phyloP scores from a whole-genome alignment of 805 yeast species.

The Lipomyces starkeyi region DNA sequence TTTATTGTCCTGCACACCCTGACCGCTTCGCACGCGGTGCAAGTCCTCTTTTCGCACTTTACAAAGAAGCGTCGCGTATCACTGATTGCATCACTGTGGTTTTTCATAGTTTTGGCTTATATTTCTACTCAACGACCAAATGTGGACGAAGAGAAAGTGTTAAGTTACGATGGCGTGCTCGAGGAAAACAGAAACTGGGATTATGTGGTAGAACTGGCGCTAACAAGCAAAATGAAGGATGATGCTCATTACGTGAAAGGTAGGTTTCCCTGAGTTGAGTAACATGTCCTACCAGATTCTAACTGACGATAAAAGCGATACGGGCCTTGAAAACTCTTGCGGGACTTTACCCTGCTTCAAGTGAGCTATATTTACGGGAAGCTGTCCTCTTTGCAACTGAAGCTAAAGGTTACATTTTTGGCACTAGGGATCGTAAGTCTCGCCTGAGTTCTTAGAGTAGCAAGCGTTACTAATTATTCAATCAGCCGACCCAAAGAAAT shows the following conservation, averaged over 20 bases:
- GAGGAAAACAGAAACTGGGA: slow-evolving; percentile 32
- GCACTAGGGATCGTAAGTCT: slow-evolving; percentile 3
- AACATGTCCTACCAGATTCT: not conserved
- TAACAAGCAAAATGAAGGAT: slow-evolving; percentile 18
- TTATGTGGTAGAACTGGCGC: slow-evolving; percentile 28
- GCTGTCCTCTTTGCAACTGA: slow-evolving; percentile 26
- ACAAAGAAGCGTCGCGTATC: slow-evolving; percentile 15
- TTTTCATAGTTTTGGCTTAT: slow-evolving; percentile 31
- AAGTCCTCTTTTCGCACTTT: slow-evolving; percentile 24
- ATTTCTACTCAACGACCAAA: slow-evolving; percentile 24
- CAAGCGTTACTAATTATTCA: not conserved
- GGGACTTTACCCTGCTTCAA: slow-evolving; percentile 7
- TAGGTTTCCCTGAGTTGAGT: not conserved
- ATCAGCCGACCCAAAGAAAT: slow-evolving; percentile 1
- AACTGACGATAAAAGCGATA: slow-evolving; percentile 16
- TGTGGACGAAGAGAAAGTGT: slow-evolving; percentile 12
- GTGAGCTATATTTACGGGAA: slow-evolving; percentile 16
- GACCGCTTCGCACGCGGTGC: slow-evolving; percentile 42
- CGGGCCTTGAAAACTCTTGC: slow-evolving; percentile 28
- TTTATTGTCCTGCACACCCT: slow-evolving; percentile 44
- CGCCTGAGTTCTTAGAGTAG: not conserved
- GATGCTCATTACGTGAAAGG: slow-evolving; percentile 39
- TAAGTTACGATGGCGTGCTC: slow-evolving; percentile 16
- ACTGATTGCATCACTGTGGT: slow-evolving; percentile 32
- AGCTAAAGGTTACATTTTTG: slow-evolving; percentile 8